These are phyloP conservation scores for Blepharisma japonicum DNA, from an alignment of 73 alveolate species.

Conservation along the genomic window DNA sequence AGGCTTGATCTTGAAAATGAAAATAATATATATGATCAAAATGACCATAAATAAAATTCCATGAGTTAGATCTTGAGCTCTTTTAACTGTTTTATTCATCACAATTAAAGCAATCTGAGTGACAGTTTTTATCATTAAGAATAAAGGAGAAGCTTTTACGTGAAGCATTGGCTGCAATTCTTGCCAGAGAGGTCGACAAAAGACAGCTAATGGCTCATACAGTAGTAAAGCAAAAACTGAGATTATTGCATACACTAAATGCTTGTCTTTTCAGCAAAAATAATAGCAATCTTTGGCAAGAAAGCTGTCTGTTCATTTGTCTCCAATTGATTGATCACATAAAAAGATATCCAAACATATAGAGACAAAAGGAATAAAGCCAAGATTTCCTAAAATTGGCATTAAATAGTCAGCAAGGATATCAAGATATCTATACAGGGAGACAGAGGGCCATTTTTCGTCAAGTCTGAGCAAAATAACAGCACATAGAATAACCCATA, in stretches of 20 bases:
- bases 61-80: neutral
- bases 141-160: slow-evolving; percentile 8
- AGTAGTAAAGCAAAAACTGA: neutral
- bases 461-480: neutral
- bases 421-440: neutral
- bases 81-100: neutral
- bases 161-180: slow-evolving; percentile 20
- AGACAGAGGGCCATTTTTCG: neutral
- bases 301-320: neutral
- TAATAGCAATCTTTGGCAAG: slow-evolving; percentile 1
- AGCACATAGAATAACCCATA: neutral
- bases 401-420: neutral
- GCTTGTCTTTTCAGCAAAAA: neutral
- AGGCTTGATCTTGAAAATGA: slow-evolving; percentile 20
- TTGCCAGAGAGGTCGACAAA: slow-evolving; percentile 27
- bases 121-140: slow-evolving; percentile 12
- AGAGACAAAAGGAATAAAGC: slow-evolving; percentile 12
- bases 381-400: slow-evolving; percentile 22
- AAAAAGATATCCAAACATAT: slow-evolving; percentile 14
- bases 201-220: slow-evolving; percentile 25
- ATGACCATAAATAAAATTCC: slow-evolving; percentile 10
- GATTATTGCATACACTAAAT: neutral
- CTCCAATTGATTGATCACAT: slow-evolving; percentile 26
- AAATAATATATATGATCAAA: neutral
- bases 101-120: neutral